Base-by-base conservation (phyloP, 306 rosid genomes). In the Fragaria ananassa region DNA sequence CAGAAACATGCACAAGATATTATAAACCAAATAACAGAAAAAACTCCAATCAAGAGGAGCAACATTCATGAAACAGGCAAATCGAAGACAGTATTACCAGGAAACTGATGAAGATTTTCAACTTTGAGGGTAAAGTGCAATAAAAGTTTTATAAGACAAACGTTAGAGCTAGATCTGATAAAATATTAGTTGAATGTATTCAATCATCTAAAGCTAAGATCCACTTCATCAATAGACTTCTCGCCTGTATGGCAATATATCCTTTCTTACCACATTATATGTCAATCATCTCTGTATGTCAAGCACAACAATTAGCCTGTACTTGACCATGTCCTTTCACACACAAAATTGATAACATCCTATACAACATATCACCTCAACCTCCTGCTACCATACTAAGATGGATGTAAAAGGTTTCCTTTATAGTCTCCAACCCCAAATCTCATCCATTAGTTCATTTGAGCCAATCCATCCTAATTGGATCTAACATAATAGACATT, bases 401-500 rank as follows among this genome's bases (percentile, higher is more conserved):
- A 75, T 51, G 45, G 74, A 57, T 72, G 76, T 31, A 3, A 21
- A 74, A 54, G 47, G 8, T 49, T 66, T 10, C 66, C 18, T 4
- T 29, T 27, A 10, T 29, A 72, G 39, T 70, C 14, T 23, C 57
- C 58, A 79, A 56, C 53, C 65, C 51, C 67, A 42, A 72, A 71
- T 44, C 70, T 61, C 41, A 37, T 37, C 35, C 41, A 37, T 4
- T 37, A 37, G 41, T 37, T 37, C 41, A 37, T 44, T 77, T 72
- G n/a, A 68, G 41, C 60, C 67, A 63, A 76, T 78, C 29, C 17
- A 42, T 57, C 49, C 47, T 11, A 18, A 76, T 71, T 72, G 50
- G 37, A 61, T 66, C 29, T 68, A 78, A 49, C 74, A 67, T 54
- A 25, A 67, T 23, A 45, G 69, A 49, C 47, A 19, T 45, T 7